Evolutionary conservation across 768 basidiomycete species (phyloP), one percentile per base, ranked within the genome.

Genomic region (Tricholoma flavovirens): DNA sequence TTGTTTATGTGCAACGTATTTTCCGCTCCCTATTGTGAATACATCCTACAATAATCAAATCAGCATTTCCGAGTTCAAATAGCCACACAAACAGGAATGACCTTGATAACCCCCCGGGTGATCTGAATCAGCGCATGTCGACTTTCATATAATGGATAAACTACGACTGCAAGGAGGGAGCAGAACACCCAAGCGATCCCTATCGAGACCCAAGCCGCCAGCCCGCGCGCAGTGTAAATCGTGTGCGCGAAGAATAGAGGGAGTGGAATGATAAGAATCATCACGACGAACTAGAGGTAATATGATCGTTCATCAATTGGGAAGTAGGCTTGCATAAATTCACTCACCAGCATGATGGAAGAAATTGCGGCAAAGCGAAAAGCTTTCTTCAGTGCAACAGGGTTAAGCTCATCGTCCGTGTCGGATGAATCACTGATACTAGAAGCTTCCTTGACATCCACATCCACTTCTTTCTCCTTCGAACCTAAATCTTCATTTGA

Each of bases 111-210:
- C 6, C 91, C 90, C 49, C 66, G 68, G 22, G 59, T 32, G 49
- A 95, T 89, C 67, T 81, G 71, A 5, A 12, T 33, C 46, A 98
- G 65, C 0, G 88, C 90, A 4, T 59, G 73, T 40, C 90, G 75
- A 53, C 88, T 91, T 75, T 98, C 94, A 73, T 79, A 96, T 4
- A 96, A 73, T 17, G 94, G 94, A 63, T 92, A 93, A 12, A 96
- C 21, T 17, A 95, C 90, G 42, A 93, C 90, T 6, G 82, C 74
- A 57, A 87, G 77, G 3, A 84, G 75, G 1, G 90, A 93, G 51
- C 78, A 73, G 71, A 95, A 94, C 19, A 86, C 76, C 93, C 93
- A 97, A 33, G 86, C 73, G 57, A 97, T 86, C 2, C 89, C 87
- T 55, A 95, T 73, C 42, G 81, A 71, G 7, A 96, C 87, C 93